Evolutionary conservation across 73 alveolate species (phyloP).

Genomic region (Stentor roeselii): DNA sequence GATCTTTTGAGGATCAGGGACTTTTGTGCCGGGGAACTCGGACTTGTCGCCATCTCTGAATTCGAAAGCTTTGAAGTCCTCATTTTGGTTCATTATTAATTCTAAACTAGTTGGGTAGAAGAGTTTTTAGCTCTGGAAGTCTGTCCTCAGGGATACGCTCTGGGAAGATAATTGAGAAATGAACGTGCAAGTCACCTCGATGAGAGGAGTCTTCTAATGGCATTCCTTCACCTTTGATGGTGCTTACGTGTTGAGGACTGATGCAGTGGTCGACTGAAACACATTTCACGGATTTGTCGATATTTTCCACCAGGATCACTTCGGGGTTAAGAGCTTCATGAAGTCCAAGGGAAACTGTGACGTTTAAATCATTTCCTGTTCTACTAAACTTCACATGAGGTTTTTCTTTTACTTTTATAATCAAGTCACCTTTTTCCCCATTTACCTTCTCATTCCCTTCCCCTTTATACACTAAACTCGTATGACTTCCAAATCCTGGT

Average conservation of each 20-base stretch:
- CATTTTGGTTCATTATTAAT: too few species aligned
- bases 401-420: constrained; percentile 47
- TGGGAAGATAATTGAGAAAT: not conserved
- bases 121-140: not conserved
- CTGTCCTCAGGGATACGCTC: not conserved
- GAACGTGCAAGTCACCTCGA: constrained; percentile 8
- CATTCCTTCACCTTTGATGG: constrained; percentile 73
- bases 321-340: constrained; percentile 55
- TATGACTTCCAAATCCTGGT: constrained; percentile 67
- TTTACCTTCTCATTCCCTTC: constrained; percentile 70
- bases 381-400: constrained; percentile 58
- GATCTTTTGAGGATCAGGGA: too few species aligned
- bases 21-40: too few species aligned
- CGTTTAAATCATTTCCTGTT: constrained; percentile 60
- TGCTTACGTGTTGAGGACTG: constrained; percentile 55
- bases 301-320: constrained; percentile 58
- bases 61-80: too few species aligned
- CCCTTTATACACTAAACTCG: constrained; percentile 46
- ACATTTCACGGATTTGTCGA: constrained; percentile 54
- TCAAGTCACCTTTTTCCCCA: constrained; percentile 45
- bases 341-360: constrained; percentile 51
- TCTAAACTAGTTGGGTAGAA: too few species aligned
- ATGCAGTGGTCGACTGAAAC: constrained; percentile 66
- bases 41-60: too few species aligned
- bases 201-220: constrained; percentile 57